A percentile compares a stretch with the other conserved stretches of the same genome.
Conservation (phyloP, 768 basidiomycete genomes). For the Candolleomyces eurysporus region DNA sequence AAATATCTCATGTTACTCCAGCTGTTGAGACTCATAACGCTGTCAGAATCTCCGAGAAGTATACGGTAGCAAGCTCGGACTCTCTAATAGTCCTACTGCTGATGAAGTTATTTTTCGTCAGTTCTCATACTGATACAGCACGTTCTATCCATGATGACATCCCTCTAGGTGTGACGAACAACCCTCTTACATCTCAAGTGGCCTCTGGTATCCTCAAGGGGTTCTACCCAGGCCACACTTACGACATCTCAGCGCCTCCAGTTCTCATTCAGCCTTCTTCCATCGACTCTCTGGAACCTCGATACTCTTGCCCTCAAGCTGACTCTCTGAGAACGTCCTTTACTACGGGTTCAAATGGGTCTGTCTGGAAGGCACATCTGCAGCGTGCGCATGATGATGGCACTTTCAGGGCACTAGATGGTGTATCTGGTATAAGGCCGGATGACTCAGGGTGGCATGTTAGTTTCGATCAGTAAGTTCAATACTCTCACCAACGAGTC, state of each 20-base stretch:
- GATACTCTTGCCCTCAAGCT: slow-evolving; percentile 40
- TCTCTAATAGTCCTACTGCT: slow-evolving; percentile 31
- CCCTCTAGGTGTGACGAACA: slow-evolving; percentile 46
- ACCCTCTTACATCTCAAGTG: slow-evolving; percentile 52
- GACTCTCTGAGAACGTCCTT: slow-evolving; percentile 30
- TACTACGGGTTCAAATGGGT: slow-evolving; percentile 35
- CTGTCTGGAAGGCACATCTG: slow-evolving; percentile 43
- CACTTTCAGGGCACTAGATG: slow-evolving; percentile 42
- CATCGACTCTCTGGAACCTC: slow-evolving; percentile 49
- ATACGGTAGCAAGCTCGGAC: slow-evolving; percentile 40
- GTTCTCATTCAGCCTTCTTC: slow-evolving; percentile 38
- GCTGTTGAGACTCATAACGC: neutral
- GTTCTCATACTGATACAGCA: slow-evolving; percentile 8
- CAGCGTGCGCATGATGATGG: slow-evolving; percentile 22
- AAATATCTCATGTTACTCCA: neutral
- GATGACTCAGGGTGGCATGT: slow-evolving; percentile 48
- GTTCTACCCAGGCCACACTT: slow-evolving; percentile 33
- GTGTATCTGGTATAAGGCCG: slow-evolving; percentile 38
- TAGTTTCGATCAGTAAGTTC: slow-evolving; percentile 48
- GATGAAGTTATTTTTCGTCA: slow-evolving; percentile 35
- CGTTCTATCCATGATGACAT: neutral
- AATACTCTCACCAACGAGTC: neutral
- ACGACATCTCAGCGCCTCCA: slow-evolving; percentile 23
- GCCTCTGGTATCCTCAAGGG: slow-evolving; percentile 45
- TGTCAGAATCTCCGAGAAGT: slow-evolving; percentile 42